A percentile compares a stretch with the other conserved stretches of the same genome.
These are phyloP conservation scores for Eucalyptus fibrosa DNA, from an alignment of 345 rosid species.

Conservation along the genomic window DNA sequence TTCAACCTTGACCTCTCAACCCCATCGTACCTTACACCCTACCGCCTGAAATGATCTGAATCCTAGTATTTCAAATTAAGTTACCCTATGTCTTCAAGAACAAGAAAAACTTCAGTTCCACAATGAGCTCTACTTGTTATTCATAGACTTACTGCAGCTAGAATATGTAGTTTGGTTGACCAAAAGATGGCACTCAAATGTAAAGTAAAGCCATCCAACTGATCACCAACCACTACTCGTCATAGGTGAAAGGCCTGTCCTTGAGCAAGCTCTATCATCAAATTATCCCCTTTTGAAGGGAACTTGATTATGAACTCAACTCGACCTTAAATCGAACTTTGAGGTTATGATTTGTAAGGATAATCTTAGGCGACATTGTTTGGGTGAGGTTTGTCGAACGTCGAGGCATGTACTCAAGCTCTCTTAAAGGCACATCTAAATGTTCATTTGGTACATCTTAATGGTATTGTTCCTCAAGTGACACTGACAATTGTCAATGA, in stretches of 20 bases:
- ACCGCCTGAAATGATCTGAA: neutral
- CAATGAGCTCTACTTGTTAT: neutral
- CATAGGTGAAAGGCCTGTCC: neutral
- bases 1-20: neutral
- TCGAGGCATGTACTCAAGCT: neutral
- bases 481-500: neutral
- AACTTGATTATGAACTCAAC: neutral
- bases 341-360: neutral
- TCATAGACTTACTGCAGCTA: neutral
- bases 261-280: neutral
- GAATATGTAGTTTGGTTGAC: neutral
- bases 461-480: neutral
- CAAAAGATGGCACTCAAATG: neutral
- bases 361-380: neutral
- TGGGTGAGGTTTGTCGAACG: neutral
- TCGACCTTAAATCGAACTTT: neutral
- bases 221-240: neutral
- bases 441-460: neutral
- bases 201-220: neutral
- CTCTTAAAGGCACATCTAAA: neutral
- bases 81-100: neutral
- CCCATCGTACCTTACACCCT: neutral
- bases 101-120: neutral
- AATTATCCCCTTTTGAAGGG: neutral
- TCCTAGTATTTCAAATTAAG: neutral